These are phyloP conservation scores for Nadsonia fulvescens DNA, from an alignment of 805 yeast species.

Conservation along the genomic window DNA sequence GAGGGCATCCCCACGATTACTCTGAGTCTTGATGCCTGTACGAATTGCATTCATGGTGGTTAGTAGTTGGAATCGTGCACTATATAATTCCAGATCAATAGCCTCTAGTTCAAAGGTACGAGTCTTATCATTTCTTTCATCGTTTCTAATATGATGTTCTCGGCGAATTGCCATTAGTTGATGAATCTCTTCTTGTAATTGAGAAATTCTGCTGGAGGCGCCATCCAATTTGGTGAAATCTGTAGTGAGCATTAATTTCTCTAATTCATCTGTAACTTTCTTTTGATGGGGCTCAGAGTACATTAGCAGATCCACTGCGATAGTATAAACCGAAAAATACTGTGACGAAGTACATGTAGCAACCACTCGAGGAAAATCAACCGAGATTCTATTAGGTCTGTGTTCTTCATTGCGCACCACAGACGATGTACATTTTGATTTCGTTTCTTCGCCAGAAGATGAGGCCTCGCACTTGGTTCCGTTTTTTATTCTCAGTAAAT, in stretches of 20 bases:
- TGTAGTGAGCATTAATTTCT: constrained; percentile 48
- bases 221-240: constrained; percentile 45
- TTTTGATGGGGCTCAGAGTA: constrained; percentile 58
- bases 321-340: constrained; percentile 45
- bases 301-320: constrained; percentile 44
- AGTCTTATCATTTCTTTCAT: constrained; percentile 14
- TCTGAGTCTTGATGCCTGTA: constrained; percentile 14
- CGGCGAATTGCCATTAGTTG: constrained; percentile 3
- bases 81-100: constrained; percentile 16
- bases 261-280: constrained; percentile 37
- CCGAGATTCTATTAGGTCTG: constrained; percentile 28
- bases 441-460: constrained; percentile 1
- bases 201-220: constrained; percentile 28
- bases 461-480: constrained; percentile 5
- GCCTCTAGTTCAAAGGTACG: constrained; percentile 14
- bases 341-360: constrained; percentile 58
- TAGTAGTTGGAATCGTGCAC: constrained; percentile 15
- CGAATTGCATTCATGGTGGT: constrained; percentile 20
- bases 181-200: constrained; percentile 30
- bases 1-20: constrained; percentile 16
- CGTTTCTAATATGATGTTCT: constrained; percentile 13
- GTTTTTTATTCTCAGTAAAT: constrained; percentile 24
- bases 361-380: constrained; percentile 53
- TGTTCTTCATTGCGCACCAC: constrained; percentile 10
- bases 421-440: constrained; percentile 7